Evolutionary conservation across 148 eudicot species (phyloP).

Genomic region (Fallopia convolvulus): DNA sequence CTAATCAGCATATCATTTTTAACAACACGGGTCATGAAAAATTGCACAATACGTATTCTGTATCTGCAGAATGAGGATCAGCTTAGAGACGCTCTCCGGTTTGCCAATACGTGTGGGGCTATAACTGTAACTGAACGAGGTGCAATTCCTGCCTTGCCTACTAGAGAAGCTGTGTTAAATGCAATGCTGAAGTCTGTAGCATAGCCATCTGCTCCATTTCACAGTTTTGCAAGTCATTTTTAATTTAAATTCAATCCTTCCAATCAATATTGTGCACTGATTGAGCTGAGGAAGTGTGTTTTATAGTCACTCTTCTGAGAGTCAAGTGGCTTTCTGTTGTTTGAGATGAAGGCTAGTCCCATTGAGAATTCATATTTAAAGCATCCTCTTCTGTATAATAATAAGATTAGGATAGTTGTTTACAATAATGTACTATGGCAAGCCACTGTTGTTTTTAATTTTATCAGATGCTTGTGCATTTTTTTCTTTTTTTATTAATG

Average conservation of each 20-base stretch:
- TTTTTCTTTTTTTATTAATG: not conserved
- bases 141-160: slow-evolving; percentile 94
- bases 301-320: not conserved
- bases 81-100: slow-evolving; percentile 67
- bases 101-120: slow-evolving; percentile 94
- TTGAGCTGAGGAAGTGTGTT: not conserved
- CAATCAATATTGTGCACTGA: not conserved
- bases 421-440: not conserved
- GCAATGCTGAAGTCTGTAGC: slow-evolving; percentile 57
- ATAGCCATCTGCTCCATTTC: slow-evolving; percentile 18
- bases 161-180: slow-evolving; percentile 50
- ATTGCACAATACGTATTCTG: not conserved
- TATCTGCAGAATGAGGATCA: slow-evolving; percentile 53
- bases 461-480: too few relatives aligned
- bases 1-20: not conserved
- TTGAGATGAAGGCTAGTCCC: not conserved
- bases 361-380: not conserved
- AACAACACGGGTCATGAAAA: too few relatives aligned
- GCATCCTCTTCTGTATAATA: not conserved
- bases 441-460: too few relatives aligned
- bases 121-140: slow-evolving; percentile 91
- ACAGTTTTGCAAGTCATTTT: not conserved
- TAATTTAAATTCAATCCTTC: not conserved
- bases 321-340: not conserved
- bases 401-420: not conserved